Base-by-base conservation (phyloP, 2,329 filamentous ascomycete species). In the Trichoderma gracile region DNA sequence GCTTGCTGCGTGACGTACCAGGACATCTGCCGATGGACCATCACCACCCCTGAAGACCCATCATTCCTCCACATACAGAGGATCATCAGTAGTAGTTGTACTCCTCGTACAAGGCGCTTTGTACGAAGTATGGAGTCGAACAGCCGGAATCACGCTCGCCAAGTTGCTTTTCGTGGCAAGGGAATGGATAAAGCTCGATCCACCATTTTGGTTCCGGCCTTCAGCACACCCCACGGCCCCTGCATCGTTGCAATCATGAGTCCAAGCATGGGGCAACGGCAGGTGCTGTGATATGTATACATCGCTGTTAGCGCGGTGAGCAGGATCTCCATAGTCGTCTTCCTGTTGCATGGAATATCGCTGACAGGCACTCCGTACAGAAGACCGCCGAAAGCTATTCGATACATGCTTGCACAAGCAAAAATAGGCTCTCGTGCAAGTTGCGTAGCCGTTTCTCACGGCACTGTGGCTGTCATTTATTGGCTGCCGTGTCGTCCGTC, bases 201-300 rank as follows among this genome's bases (percentile, higher is more conserved):
- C 55, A 58, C 55, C 14, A 21, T 38, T 14, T 61, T 45, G 49
- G 33, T 46, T 38, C 45, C 49, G 38, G 47, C 38, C 54, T 19
- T 45, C 49, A 54, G 27, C 38, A 38, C 40, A 25, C 49, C 25
- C 58, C 58, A 43, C 58, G 58, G 40, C 40, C 58, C 47, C 25
- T 62, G 47, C 49, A 38, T 62, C 21, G 14, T 43, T 40, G 49
- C 27, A 52, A 45, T 52, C 53, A 38, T 25, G 23, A 42, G 43
- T 15, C 12, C 49, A 21, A 19, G 25, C 19, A 49, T 19, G 45
- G 45, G 45, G 30, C 50, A 40, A 25, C 43, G 40, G n/a, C 53
- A 38, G 38, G 56, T 27, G 43, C 15, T 6, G n/a, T 25, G 14
- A 25, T 21, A 5, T 23, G 9, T 25, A 43, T 23, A 7, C n/a